A percentile compares a stretch with the other conserved stretches of the same genome.
Evolutionary conservation across 2,329 filamentous ascomycete genomes (phyloP).

Genomic region (Trichocomaceae sp.): DNA sequence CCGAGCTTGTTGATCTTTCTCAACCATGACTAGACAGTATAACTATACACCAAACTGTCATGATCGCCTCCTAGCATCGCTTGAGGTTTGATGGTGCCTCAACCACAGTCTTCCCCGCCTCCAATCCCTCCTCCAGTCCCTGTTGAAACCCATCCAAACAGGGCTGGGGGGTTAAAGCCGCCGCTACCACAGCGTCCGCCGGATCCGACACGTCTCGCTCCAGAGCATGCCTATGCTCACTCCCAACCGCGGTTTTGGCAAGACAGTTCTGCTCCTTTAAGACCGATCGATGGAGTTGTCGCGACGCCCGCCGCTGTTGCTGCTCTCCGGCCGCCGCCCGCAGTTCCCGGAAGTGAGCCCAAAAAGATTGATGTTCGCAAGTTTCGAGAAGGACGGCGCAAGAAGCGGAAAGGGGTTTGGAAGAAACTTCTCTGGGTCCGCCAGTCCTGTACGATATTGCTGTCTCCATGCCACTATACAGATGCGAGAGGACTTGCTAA

Average conservation of each 20-base stretch:
- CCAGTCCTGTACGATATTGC: constrained; percentile 65
- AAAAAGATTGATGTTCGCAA: constrained; percentile 42
- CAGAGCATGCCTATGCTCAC: constrained; percentile 67
- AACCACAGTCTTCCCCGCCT: constrained; percentile 27
- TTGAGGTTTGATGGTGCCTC: constrained; percentile 16
- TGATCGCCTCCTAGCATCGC: constrained; percentile 10
- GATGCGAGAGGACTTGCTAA: not conserved
- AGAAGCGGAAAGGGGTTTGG: constrained; percentile 68
- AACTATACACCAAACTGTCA: constrained; percentile 4
- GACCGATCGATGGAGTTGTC: constrained; percentile 33
- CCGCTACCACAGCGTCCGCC: constrained; percentile 36
- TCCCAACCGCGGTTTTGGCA: constrained; percentile 53
- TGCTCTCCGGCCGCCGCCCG: constrained; percentile 37
- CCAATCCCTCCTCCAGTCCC: constrained; percentile 40
- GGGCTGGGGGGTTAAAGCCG: constrained; percentile 31
- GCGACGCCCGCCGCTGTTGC: constrained; percentile 35
- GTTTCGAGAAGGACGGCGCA: constrained; percentile 55
- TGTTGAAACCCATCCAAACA: constrained; percentile 42
- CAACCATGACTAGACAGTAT: no score
- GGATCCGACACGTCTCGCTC: constrained; percentile 65
- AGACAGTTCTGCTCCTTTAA: constrained; percentile 32
- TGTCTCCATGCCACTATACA: not conserved
- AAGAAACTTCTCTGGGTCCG: constrained; percentile 98
- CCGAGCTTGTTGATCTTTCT: not conserved
- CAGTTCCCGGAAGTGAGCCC: constrained; percentile 31